Evolutionary conservation across 2,329 filamentous ascomycete genomes (phyloP).

Genomic region (Mycosphaerella sp.): DNA sequence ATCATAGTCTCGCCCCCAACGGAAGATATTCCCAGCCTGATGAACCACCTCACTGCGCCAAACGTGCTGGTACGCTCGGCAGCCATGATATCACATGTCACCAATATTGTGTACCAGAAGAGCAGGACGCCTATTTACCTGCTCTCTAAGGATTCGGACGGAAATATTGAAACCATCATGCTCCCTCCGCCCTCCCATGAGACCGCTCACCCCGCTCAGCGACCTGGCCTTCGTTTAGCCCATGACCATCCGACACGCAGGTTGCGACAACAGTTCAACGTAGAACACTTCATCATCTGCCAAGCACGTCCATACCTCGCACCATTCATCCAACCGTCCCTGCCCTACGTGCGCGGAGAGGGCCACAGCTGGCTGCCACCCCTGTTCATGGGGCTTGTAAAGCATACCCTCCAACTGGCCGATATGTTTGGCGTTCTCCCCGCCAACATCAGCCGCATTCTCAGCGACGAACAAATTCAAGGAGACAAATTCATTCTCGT

Average conservation of each 20-base stretch:
- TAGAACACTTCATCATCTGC: slow-evolving; percentile 91
- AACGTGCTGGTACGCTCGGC: slow-evolving; percentile 86
- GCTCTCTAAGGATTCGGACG: slow-evolving; percentile 70
- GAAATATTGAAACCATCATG: slow-evolving; percentile 64
- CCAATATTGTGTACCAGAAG: slow-evolving; percentile 59
- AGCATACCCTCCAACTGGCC: slow-evolving; percentile 8
- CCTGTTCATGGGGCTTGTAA: slow-evolving; percentile 6
- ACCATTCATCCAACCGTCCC: slow-evolving; percentile 53
- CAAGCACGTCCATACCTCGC: slow-evolving; percentile 86
- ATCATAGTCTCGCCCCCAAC: slow-evolving; percentile 78
- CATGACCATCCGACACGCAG: slow-evolving; percentile 52
- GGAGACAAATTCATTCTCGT: slow-evolving; percentile 74
- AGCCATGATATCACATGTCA: slow-evolving; percentile 67
- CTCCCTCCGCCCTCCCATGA: slow-evolving; percentile 46
- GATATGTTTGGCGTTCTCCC: slow-evolving; percentile 71
- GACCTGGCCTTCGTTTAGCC: background rate
- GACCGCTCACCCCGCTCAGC: background rate
- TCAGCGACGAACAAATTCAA: slow-evolving; percentile 60
- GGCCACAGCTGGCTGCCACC: slow-evolving; percentile 3
- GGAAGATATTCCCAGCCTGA: slow-evolving; percentile 70
- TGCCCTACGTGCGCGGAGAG: slow-evolving; percentile 20
- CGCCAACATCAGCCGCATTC: slow-evolving; percentile 22
- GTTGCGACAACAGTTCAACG: slow-evolving; percentile 78
- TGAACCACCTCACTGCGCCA: slow-evolving; percentile 89
- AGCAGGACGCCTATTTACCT: slow-evolving; percentile 49